Percentiles rank a stretch among this genome's conserved stretches.
phyloP scores from a whole-genome alignment of 768 basidiomycete genomes.

The Mycena filopes region DNA sequence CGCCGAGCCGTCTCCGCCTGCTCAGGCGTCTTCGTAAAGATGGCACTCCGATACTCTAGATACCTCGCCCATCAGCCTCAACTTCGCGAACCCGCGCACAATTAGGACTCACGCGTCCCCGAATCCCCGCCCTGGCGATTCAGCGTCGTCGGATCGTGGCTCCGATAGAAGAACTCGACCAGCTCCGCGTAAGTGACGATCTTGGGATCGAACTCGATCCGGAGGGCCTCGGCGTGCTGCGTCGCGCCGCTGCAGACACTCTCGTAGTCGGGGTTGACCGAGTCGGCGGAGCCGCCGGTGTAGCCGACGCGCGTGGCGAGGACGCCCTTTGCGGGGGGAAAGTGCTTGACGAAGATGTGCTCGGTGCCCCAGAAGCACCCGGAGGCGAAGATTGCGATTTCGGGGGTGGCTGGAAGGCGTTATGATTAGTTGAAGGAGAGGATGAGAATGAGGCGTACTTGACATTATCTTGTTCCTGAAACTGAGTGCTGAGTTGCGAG shows the following conservation, averaged over 20 bases:
- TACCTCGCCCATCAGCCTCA: slow-evolving; percentile 31
- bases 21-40: slow-evolving; percentile 71
- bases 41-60: slow-evolving; percentile 84
- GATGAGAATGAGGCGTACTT: background rate
- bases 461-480: background rate
- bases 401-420: background rate
- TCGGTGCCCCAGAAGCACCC: slow-evolving; percentile 76
- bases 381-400: slow-evolving; percentile 24
- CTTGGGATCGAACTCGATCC: slow-evolving; percentile 72
- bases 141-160: slow-evolving; percentile 76
- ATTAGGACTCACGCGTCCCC: slow-evolving; percentile 63
- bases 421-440: background rate
- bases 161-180: slow-evolving; percentile 82
- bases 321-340: slow-evolving; percentile 60
- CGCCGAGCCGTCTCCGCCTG: slow-evolving; percentile 68
- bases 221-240: slow-evolving; percentile 75
- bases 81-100: background rate
- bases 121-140: slow-evolving; percentile 70
- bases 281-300: slow-evolving; percentile 59
- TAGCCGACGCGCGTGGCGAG: slow-evolving; percentile 67
- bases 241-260: slow-evolving; percentile 74
- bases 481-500: background rate
- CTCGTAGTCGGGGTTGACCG: slow-evolving; percentile 59
- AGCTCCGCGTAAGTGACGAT: slow-evolving; percentile 75
- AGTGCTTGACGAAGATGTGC: slow-evolving; percentile 69